phyloP scores from a whole-genome alignment of 108 stramenopile genomes.

The Epipyxis sp. region DNA sequence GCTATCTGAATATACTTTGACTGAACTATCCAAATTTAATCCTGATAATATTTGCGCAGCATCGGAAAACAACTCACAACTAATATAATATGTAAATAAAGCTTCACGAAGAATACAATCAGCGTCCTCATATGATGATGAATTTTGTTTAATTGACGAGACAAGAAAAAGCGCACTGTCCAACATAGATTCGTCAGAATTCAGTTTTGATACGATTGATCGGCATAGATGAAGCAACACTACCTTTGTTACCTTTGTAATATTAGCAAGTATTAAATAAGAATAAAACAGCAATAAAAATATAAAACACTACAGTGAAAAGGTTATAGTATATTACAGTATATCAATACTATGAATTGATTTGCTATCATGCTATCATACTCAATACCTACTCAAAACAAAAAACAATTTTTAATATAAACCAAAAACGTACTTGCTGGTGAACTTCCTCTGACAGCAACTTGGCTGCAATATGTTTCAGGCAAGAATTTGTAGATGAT shows the following conservation, averaged over 20 bases:
- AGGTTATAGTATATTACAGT: too few relatives aligned
- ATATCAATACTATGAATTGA: too few relatives aligned
- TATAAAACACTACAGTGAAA: background rate
- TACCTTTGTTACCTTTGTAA: background rate
- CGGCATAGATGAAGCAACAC: background rate
- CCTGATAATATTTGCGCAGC: constrained; percentile 4
- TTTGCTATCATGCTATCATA: too few relatives aligned
- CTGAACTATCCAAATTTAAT: constrained; percentile 8
- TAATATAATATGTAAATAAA: constrained; percentile 2
- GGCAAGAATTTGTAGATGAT: too few relatives aligned
- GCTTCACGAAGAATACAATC: background rate
- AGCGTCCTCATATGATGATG: too few relatives aligned
- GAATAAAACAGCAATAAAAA: background rate
- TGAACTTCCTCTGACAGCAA: background rate
- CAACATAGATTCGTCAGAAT: background rate
- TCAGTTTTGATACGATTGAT: background rate
- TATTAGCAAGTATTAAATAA: too few relatives aligned
- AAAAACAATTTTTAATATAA: too few relatives aligned
- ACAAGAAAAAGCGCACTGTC: background rate
- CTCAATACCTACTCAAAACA: too few relatives aligned
- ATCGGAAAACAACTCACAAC: constrained; percentile 18
- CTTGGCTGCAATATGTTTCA: too few relatives aligned
- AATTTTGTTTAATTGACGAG: too few relatives aligned
- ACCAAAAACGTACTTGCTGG: background rate
- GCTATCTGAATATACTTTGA: background rate